Conservation (phyloP, 2,329 filamentous ascomycete species). For the Monosporascus cannonballus region DNA sequence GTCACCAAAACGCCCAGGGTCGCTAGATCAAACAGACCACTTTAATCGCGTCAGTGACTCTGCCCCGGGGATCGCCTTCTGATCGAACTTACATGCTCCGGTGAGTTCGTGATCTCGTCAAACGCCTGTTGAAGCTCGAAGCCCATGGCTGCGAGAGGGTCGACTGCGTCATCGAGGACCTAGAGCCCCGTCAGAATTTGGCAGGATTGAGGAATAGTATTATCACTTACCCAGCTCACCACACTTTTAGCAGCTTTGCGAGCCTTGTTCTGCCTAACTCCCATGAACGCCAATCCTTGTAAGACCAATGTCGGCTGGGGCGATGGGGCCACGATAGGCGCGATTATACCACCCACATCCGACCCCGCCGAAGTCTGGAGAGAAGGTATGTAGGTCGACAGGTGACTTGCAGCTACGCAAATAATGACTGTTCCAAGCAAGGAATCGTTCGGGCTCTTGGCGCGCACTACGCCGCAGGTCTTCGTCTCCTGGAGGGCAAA, state of each 20-base stretch:
- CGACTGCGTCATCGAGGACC: conserved; percentile 26
- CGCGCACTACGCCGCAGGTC: conserved; percentile 75
- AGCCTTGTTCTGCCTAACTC: conserved; percentile 74
- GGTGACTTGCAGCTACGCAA: conserved; percentile 61
- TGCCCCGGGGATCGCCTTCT: too few species aligned
- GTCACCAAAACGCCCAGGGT: neutral
- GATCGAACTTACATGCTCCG: conserved; percentile 23
- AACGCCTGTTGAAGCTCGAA: conserved; percentile 27
- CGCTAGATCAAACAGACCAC: neutral
- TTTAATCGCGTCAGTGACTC: neutral
- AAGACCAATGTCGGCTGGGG: conserved; percentile 63
- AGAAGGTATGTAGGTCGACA: conserved; percentile 65
- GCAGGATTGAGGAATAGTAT: conserved; percentile 1
- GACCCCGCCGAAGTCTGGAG: conserved; percentile 53
- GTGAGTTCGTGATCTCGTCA: conserved; percentile 28
- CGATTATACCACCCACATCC: conserved; percentile 68
- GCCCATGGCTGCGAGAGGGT: conserved; percentile 26
- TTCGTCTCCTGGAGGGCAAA: conserved; percentile 65
- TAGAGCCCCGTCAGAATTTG: conserved; percentile 21
- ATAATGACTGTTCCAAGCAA: conserved; percentile 76
- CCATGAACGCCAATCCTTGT: conserved; percentile 75
- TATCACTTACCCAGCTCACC: conserved; percentile 67
- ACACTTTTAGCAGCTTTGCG: conserved; percentile 68
- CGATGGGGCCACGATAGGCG: conserved; percentile 66
- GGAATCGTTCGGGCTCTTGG: conserved; percentile 63